These are phyloP conservation scores for Fusarium temperatum DNA, from an alignment of 2,329 filamentous ascomycete genomes.

Conservation along the genomic window DNA sequence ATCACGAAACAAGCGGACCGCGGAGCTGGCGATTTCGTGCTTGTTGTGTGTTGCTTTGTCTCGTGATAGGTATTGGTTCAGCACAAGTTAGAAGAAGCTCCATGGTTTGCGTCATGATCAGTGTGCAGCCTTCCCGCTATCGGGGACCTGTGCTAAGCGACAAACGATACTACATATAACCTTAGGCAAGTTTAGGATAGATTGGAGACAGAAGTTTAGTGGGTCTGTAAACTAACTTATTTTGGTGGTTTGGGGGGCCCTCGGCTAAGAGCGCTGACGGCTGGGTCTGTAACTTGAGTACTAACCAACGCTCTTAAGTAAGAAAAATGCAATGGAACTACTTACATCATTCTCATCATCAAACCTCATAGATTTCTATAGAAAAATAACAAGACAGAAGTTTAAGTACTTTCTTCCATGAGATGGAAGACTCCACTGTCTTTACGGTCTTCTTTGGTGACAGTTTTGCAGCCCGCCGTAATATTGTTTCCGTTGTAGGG, in stretches of 20 bases:
- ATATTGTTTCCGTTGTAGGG: neutral
- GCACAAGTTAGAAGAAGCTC: neutral
- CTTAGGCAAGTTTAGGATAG: neutral
- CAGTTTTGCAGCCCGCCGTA: neutral
- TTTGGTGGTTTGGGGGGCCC: neutral
- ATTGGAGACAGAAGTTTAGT: neutral
- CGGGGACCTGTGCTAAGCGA: neutral
- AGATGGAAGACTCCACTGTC: neutral
- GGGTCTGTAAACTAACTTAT: neutral
- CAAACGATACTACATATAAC: neutral
- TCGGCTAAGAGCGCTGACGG: neutral
- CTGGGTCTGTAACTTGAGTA: neutral
- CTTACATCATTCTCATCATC: neutral
- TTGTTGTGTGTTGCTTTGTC: neutral
- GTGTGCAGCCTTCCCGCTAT: neutral
- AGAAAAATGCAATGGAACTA: neutral
- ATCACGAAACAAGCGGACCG: neutral
- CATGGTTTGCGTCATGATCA: constrained; percentile 31
- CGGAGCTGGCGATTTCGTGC: neutral
- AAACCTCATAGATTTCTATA: neutral
- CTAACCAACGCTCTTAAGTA: neutral
- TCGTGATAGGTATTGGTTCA: constrained; percentile 21
- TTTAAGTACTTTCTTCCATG: neutral
- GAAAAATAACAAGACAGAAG: neutral
- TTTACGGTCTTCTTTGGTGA: neutral